Conservation (phyloP, 768 basidiomycete genomes). For the Lactarius tabidus region DNA sequence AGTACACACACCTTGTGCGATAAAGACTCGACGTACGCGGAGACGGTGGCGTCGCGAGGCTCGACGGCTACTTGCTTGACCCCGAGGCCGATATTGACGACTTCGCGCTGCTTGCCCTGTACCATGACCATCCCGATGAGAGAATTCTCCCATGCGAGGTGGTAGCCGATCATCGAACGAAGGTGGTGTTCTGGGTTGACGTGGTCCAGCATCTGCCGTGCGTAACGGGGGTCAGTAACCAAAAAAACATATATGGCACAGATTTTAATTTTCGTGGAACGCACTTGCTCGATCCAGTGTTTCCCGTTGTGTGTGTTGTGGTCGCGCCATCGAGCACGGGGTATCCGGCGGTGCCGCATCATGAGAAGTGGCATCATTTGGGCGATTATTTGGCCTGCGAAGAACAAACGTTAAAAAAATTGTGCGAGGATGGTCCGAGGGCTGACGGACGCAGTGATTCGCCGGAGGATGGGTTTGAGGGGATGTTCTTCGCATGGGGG, state of each 20-base stretch:
- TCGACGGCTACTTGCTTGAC: slow-evolving; percentile 64
- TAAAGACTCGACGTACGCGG: slow-evolving; percentile 66
- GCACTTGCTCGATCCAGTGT: slow-evolving; percentile 78
- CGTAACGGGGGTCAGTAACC: too few relatives aligned
- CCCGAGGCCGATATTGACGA: slow-evolving; percentile 79
- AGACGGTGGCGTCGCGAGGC: slow-evolving; percentile 53
- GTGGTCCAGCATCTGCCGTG: slow-evolving; percentile 45
- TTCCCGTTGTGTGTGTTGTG: slow-evolving; percentile 58
- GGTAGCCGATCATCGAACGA: slow-evolving; percentile 77
- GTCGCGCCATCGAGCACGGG: slow-evolving; percentile 70
- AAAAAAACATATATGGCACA: too few relatives aligned
- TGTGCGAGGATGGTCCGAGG: not conserved
- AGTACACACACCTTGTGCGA: slow-evolving; percentile 58
- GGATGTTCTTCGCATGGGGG: slow-evolving; percentile 46
- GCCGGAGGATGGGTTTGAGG: slow-evolving; percentile 51
- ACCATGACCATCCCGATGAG: slow-evolving; percentile 84
- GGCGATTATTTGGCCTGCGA: slow-evolving; percentile 62
- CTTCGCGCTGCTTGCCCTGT: slow-evolving; percentile 68
- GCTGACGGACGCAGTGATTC: slow-evolving; percentile 60
- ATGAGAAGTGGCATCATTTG: slow-evolving; percentile 75
- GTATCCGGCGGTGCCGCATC: slow-evolving; percentile 82
- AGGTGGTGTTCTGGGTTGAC: slow-evolving; percentile 47
- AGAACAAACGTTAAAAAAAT: slow-evolving; percentile 17
- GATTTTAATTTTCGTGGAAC: not conserved
- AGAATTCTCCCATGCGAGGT: slow-evolving; percentile 62